Evolutionary conservation across 2,329 filamentous ascomycete genomes (phyloP).

Genomic region (Diaporthe citrichinensis): DNA sequence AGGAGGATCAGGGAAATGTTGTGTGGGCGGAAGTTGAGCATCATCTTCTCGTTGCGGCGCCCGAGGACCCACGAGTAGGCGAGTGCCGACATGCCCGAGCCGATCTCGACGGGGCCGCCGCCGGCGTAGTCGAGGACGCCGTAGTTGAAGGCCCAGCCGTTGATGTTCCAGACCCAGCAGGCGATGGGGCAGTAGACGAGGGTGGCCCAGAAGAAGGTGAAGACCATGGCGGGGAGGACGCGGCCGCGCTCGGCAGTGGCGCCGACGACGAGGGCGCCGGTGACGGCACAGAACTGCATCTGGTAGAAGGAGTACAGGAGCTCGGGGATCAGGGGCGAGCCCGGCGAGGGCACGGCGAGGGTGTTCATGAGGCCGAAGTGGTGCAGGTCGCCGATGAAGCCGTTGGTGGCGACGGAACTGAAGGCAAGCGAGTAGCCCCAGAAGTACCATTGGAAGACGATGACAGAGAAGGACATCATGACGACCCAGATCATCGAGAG

Average conservation of each 20-base stretch:
- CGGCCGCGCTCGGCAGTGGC: constrained; percentile 95
- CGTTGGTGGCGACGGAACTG: constrained; percentile 83
- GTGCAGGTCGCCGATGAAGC: constrained; percentile 91
- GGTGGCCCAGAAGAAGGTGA: constrained; percentile 96
- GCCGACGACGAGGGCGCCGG: constrained; percentile 90
- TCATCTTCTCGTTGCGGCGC: constrained; percentile 98
- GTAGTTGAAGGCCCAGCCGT: constrained; percentile 92
- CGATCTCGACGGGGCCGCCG: constrained; percentile 97
- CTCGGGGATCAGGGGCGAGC: constrained; percentile 88
- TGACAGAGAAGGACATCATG: constrained; percentile 92
- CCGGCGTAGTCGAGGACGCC: constrained; percentile 97
- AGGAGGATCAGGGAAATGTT: constrained; percentile 98
- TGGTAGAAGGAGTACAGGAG: constrained; percentile 96
- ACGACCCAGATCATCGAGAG: constrained; percentile 97
- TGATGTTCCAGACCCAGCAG: constrained; percentile 96
- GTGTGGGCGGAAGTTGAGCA: constrained; percentile 99
- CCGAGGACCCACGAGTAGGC: constrained; percentile 97
- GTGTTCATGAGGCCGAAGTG: constrained; percentile 92
- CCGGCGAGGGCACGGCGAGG: constrained; percentile 86
- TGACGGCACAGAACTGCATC: constrained; percentile 98
- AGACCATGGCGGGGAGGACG: constrained; percentile 93
- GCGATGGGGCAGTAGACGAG: constrained; percentile 97
- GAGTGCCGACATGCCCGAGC: constrained; percentile 90
- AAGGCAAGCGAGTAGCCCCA: constrained; percentile 99
- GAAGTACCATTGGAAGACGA: constrained; percentile 99